These are phyloP conservation scores for Ceratobasidium sp. DNA, from an alignment of 1,284 basidiomycete genomes.

Conservation along the genomic window DNA sequence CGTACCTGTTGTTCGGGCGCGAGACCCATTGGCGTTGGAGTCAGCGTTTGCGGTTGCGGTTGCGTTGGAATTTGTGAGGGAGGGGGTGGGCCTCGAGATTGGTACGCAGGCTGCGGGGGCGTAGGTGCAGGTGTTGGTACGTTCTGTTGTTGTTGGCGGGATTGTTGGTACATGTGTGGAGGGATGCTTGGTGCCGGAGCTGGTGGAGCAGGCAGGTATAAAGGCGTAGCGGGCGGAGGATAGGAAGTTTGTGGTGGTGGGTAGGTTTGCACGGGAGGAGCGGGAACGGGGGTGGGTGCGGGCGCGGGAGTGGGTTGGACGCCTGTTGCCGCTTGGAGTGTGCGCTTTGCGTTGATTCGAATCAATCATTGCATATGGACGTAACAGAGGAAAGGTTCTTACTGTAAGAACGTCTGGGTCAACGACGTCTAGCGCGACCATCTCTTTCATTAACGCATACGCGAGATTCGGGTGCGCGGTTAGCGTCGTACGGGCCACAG, in stretches of 20 bases:
- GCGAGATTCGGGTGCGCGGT: conserved; percentile 47
- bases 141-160: conserved; percentile 25
- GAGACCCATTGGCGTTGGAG: conserved; percentile 21
- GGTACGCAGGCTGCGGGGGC: background rate
- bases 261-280: conserved; percentile 1
- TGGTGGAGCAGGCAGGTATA: conserved; percentile 20
- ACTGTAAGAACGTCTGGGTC: conserved; percentile 46
- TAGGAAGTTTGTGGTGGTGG: no score
- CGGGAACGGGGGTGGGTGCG: background rate
- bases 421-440: conserved; percentile 46
- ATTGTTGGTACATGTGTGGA: conserved; percentile 32
- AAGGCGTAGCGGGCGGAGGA: background rate
- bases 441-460: conserved; percentile 47
- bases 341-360: background rate
- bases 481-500: conserved; percentile 47
- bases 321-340: conserved; percentile 7
- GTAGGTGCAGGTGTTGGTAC: background rate
- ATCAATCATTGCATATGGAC: background rate
- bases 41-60: background rate
- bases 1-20: conserved; percentile 42
- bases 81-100: conserved; percentile 31
- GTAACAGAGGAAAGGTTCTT: background rate
- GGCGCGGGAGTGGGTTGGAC: conserved; percentile 10
- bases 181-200: conserved; percentile 25
- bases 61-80: no score